A percentile compares a stretch with the other conserved stretches of the same genome.
These are phyloP conservation scores for Prunus kanzakura DNA, from an alignment of 306 rosid genomes.

Conservation along the genomic window DNA sequence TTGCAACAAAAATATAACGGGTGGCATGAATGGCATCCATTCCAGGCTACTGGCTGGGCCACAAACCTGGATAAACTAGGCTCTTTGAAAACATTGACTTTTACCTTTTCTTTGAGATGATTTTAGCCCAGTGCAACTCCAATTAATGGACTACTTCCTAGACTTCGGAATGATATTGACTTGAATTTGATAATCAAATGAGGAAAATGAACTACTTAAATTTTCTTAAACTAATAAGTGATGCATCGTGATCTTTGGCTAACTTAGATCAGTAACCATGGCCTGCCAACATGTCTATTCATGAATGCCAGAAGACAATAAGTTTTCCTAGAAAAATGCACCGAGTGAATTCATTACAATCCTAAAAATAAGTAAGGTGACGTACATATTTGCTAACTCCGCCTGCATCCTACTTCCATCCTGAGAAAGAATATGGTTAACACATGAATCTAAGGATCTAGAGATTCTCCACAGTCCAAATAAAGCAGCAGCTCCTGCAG, in stretches of 20 bases:
- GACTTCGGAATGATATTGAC: background rate
- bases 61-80: no score
- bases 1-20: no score
- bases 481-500: conserved; percentile 52
- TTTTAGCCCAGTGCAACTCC: no score
- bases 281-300: background rate
- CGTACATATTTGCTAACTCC: conserved; percentile 76
- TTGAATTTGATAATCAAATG: background rate
- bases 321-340: background rate
- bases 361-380: conserved; percentile 25
- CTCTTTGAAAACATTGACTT: no score
- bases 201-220: background rate
- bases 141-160: no score
- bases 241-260: background rate
- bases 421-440: conserved; percentile 58
- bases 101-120: no score
- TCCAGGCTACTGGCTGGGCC: no score
- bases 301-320: conserved; percentile 4
- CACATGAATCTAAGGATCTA: conserved; percentile 42
- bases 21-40: no score
- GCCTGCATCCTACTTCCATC: conserved; percentile 71
- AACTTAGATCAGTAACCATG: background rate
- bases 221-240: background rate
- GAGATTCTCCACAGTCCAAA: conserved; percentile 44
- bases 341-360: conserved; percentile 6